Percentiles rank a stretch among this genome's conserved stretches.
phyloP scores from a whole-genome alignment of 352 stramenopile species.

The Globisporangium ultimum region DNA sequence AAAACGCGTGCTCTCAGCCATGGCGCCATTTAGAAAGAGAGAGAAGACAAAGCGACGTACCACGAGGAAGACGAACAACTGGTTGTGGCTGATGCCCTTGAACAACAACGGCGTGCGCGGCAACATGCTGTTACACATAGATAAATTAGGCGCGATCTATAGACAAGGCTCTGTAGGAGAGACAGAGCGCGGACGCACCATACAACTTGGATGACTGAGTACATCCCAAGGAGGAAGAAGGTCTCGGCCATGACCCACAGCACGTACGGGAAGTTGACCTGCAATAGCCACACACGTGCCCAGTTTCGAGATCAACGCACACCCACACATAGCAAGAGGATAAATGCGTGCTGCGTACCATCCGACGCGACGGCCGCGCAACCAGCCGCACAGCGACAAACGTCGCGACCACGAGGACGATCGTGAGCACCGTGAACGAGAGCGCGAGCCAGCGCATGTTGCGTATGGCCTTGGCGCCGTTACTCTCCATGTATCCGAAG shows the following conservation, averaged over 20 bases:
- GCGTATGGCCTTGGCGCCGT: conserved; percentile 50
- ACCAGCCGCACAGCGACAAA: conserved; percentile 57
- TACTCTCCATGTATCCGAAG: conserved; percentile 64
- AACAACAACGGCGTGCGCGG: conserved; percentile 65
- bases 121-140: conserved; percentile 37
- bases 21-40: too few species aligned
- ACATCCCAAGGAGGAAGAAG: conserved; percentile 50
- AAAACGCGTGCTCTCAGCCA: background rate
- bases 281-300: background rate
- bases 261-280: conserved; percentile 80
- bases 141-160: background rate
- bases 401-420: conserved; percentile 46
- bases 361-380: conserved; percentile 61
- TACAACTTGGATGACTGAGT: conserved; percentile 55
- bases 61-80: conserved; percentile 83
- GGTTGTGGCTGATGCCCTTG: conserved; percentile 73
- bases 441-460: conserved; percentile 63
- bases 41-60: conserved; percentile 21
- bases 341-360: conserved; percentile 32
- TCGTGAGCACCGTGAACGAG: conserved; percentile 34
- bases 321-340: background rate
- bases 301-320: too few species aligned
- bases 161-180: too few species aligned
- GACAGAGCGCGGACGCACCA: conserved; percentile 28
- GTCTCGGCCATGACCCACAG: conserved; percentile 75